Evolutionary conservation across 495 filamentous ascomycete species (phyloP).

Genomic region (Daldinia concentrica): DNA sequence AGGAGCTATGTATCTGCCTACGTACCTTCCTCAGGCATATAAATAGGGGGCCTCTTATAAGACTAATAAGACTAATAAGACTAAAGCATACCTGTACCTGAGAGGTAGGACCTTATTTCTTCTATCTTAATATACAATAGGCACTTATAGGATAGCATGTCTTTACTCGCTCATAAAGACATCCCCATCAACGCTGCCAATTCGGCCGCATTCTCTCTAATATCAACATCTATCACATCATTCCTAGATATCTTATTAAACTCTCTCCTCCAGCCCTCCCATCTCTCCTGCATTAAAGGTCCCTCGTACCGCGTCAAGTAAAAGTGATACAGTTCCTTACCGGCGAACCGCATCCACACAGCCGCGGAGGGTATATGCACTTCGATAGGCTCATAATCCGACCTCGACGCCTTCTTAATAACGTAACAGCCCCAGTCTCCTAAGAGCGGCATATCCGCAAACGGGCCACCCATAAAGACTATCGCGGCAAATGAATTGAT

Average conservation of each 20-base stretch:
- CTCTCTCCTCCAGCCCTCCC: neutral
- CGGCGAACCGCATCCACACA: neutral
- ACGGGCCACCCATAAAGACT: neutral
- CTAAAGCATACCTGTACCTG: too few relatives aligned
- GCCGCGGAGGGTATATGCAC: neutral
- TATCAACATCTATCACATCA: neutral
- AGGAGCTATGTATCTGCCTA: neutral
- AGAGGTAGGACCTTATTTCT: too few relatives aligned
- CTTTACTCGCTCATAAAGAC: neutral
- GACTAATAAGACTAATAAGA: neutral
- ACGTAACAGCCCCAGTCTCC: neutral
- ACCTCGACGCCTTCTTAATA: neutral
- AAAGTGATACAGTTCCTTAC: neutral
- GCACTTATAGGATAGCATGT: too few relatives aligned
- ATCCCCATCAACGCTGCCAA: neutral
- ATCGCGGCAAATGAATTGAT: neutral
- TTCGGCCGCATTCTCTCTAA: neutral
- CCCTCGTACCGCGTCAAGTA: conserved; percentile 1
- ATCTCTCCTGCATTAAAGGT: neutral
- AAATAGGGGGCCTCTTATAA: neutral
- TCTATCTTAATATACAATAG: neutral
- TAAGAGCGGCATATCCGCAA: neutral
- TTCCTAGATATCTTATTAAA: neutral
- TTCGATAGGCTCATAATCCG: neutral
- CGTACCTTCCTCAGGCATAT: neutral